Percentiles rank a stretch among this genome's conserved stretches.
Conservation (phyloP, 208 protist species). For the Crithidia sp. region DNA sequence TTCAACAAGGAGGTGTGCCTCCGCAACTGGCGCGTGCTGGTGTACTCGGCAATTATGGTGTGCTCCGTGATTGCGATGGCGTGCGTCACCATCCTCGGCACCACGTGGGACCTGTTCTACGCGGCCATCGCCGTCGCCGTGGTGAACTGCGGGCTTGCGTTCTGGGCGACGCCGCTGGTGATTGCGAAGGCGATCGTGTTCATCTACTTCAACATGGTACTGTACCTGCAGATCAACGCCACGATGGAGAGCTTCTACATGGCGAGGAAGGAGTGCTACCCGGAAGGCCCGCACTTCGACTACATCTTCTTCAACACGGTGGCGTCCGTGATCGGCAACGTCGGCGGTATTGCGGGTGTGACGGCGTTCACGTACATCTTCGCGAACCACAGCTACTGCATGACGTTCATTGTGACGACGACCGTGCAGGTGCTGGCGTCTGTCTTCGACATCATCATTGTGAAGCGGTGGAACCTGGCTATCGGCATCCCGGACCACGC, state of each 20-base stretch:
- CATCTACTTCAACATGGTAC: slow-evolving; percentile 39
- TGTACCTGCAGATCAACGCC: slow-evolving; percentile 53
- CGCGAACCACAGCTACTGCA: slow-evolving; percentile 49
- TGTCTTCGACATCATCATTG: slow-evolving; percentile 66
- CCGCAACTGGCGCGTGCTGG: slow-evolving; percentile 25
- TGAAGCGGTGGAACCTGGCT: slow-evolving; percentile 51
- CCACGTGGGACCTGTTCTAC: slow-evolving; percentile 20
- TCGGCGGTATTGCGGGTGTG: slow-evolving; percentile 42
- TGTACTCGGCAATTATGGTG: slow-evolving; percentile 30
- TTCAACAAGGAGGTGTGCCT: slow-evolving; percentile 25
- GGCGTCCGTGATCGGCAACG: slow-evolving; percentile 41
- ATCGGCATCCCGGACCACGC: slow-evolving; percentile 54
- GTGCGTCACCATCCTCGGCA: slow-evolving; percentile 24
- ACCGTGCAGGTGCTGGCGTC: slow-evolving; percentile 37
- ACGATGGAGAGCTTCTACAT: slow-evolving; percentile 54
- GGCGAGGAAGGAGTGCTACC: slow-evolving; percentile 25
- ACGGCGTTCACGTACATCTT: slow-evolving; percentile 62
- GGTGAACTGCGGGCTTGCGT: slow-evolving; percentile 9
- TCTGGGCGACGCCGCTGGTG: slow-evolving; percentile 37
- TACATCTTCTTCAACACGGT: slow-evolving; percentile 53
- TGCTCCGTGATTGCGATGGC: slow-evolving; percentile 27
- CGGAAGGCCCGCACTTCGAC: slow-evolving; percentile 46
- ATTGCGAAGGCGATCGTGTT: slow-evolving; percentile 57
- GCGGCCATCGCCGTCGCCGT: slow-evolving; percentile 15
- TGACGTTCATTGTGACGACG: slow-evolving; percentile 45